Conservation (phyloP, 2,329 filamentous ascomycete species). For the Beauveria scarabaeidicola region DNA sequence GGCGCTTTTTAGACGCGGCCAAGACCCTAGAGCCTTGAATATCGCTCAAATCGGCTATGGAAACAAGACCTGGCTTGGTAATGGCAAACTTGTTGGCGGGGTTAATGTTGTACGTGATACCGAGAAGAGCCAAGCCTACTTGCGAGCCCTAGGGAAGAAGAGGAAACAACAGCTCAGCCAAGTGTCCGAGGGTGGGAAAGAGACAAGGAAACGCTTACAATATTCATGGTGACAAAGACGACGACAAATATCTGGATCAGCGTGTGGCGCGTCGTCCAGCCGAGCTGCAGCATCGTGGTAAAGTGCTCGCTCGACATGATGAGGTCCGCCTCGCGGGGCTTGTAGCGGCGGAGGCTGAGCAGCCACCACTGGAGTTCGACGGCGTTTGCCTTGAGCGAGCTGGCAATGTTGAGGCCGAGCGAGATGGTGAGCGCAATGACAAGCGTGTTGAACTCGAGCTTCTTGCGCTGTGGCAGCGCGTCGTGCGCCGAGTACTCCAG, state of each 20-base stretch:
- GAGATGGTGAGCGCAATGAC: slow-evolving; percentile 35
- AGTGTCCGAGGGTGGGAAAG: no score
- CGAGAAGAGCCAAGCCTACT: slow-evolving; percentile 33
- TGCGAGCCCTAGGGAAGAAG: slow-evolving; percentile 27
- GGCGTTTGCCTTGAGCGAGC: slow-evolving; percentile 34
- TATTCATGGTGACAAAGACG: slow-evolving; percentile 17
- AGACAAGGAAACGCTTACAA: slow-evolving; percentile 11
- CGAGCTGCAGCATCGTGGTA: slow-evolving; percentile 16
- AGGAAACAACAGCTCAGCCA: not conserved
- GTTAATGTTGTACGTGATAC: slow-evolving; percentile 34
- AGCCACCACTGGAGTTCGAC: slow-evolving; percentile 39
- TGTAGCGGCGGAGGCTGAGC: slow-evolving; percentile 27
- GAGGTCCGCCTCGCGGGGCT: slow-evolving; percentile 25
- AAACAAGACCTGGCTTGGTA: slow-evolving; percentile 25
- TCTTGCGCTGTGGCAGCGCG: slow-evolving; percentile 25
- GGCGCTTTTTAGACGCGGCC: slow-evolving; percentile 30
- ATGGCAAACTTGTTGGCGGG: slow-evolving; percentile 25
- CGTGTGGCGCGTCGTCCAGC: slow-evolving; percentile 14
- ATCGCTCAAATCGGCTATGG: slow-evolving; percentile 27
- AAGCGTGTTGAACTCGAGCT: slow-evolving; percentile 35
- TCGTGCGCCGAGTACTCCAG: slow-evolving; percentile 19
- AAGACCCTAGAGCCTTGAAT: slow-evolving; percentile 26
- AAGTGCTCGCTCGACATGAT: slow-evolving; percentile 19
- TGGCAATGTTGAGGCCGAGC: slow-evolving; percentile 33
- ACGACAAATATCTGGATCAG: slow-evolving; percentile 16